Conservation (phyloP, 345 rosid species). For the Salix udensis region DNA sequence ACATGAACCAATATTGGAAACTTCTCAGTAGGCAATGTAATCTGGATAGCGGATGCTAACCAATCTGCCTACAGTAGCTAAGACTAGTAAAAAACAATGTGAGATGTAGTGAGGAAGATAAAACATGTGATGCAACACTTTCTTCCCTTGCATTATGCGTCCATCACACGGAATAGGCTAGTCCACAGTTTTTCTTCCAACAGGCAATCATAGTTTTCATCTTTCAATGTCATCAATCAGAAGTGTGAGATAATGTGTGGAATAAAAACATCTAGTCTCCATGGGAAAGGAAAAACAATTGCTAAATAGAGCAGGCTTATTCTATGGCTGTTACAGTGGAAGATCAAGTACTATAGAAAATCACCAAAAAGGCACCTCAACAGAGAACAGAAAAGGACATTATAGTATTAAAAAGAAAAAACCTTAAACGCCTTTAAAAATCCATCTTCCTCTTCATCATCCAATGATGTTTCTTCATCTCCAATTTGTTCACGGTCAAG, state of each 20-base stretch:
- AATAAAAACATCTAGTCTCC: not conserved
- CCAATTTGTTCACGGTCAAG: constrained; percentile 88
- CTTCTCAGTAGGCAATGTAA: not conserved
- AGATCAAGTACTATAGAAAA: not conserved
- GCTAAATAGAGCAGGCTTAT: not conserved
- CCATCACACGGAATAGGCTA: not conserved
- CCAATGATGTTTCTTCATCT: constrained; percentile 75
- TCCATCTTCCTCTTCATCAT: constrained; percentile 94
- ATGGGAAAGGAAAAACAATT: not conserved
- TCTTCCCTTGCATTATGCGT: not conserved
- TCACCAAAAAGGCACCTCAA: not conserved
- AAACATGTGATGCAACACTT: not conserved
- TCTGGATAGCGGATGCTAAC: not conserved
- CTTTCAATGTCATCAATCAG: not conserved
- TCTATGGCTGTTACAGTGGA: not conserved
- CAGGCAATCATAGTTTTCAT: not conserved
- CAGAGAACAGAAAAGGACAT: not conserved
- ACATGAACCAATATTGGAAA: not conserved
- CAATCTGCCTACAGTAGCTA: not conserved
- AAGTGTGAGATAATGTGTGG: too few species aligned
- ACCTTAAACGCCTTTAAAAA: constrained; percentile 99
- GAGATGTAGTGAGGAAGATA: not conserved
- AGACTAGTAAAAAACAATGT: not conserved
- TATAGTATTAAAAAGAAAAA: constrained; percentile 1
- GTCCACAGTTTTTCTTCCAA: not conserved